A percentile compares a stretch with the other conserved stretches of the same genome.
Evolutionary conservation across 768 basidiomycete genomes (phyloP).

Genomic region (Termitomyces sp.): DNA sequence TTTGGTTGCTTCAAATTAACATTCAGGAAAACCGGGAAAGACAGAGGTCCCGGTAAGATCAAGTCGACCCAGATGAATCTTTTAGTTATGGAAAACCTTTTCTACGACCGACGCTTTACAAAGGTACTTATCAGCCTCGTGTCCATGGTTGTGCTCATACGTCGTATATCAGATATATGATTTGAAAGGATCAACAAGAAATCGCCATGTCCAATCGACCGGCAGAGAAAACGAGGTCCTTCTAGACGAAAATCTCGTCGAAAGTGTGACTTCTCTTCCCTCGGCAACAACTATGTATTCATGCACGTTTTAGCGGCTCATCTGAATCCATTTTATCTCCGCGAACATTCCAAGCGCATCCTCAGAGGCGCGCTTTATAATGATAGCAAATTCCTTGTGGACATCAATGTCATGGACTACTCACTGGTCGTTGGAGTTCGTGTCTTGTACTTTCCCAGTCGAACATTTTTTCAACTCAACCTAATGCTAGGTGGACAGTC

Average conservation of each 20-base stretch:
- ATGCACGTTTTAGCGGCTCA: conserved; percentile 61
- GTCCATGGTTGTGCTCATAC: neutral
- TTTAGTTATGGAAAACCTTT: conserved; percentile 96
- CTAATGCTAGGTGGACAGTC: conserved; percentile 63
- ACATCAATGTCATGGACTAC: conserved; percentile 97
- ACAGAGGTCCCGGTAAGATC: conserved; percentile 56
- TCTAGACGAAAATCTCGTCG: conserved; percentile 92
- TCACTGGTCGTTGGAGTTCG: conserved; percentile 82
- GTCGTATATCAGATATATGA: conserved; percentile 74
- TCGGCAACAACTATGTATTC: neutral
- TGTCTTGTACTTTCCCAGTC: neutral
- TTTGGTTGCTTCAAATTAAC: conserved; percentile 96
- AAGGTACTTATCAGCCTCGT: conserved; percentile 44
- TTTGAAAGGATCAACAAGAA: conserved; percentile 92
- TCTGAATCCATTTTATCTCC: conserved; percentile 84
- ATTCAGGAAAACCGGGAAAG: conserved; percentile 76
- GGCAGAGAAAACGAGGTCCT: conserved; percentile 91
- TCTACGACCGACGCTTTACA: conserved; percentile 87
- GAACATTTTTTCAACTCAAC: neutral
- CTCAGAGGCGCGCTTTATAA: conserved; percentile 87
- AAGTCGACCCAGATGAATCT: conserved; percentile 92
- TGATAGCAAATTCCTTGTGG: conserved; percentile 91
- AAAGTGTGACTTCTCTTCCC: conserved; percentile 49
- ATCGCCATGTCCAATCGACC: conserved; percentile 88
- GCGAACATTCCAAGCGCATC: conserved; percentile 95